These are phyloP conservation scores for Barnettozyma salicaria DNA, from an alignment of 805 yeast species.

Conservation along the genomic window DNA sequence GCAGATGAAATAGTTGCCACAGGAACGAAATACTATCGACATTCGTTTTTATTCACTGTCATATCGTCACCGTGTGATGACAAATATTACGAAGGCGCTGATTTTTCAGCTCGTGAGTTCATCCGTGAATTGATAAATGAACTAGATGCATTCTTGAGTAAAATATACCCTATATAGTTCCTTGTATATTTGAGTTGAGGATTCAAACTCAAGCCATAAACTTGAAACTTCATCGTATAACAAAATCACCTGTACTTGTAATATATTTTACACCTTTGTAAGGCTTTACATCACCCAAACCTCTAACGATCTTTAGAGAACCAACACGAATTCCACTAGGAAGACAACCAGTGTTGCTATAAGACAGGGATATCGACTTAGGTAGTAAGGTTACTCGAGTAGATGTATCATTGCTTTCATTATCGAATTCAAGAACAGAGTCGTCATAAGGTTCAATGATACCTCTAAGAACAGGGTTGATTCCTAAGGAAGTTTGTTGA, in stretches of 20 bases:
- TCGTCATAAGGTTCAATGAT: constrained; percentile 32
- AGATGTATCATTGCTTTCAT: constrained; percentile 6
- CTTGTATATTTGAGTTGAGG: not conserved
- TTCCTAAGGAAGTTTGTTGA: constrained; percentile 51
- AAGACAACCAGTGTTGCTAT: constrained; percentile 57
- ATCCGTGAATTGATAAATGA: not conserved
- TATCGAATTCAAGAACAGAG: constrained; percentile 1
- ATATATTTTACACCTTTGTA: constrained; percentile 88
- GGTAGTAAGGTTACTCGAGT: constrained; percentile 29
- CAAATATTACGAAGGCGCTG: constrained; percentile 1
- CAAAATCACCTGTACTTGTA: constrained; percentile 54
- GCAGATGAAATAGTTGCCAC: not conserved
- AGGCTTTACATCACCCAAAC: constrained; percentile 63
- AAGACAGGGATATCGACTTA: constrained; percentile 42
- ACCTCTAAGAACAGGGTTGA: constrained; percentile 64
- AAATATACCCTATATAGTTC: not conserved
- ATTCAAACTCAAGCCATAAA: not conserved
- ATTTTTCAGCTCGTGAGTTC: not conserved
- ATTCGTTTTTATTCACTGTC: constrained; percentile 17
- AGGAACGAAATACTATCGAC: constrained; percentile 7
- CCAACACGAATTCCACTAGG: constrained; percentile 74
- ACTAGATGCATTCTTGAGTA: not conserved
- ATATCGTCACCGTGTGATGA: constrained; percentile 24
- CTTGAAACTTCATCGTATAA: constrained; percentile 18
- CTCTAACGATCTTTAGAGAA: constrained; percentile 53